Evolutionary conservation across 2,329 filamentous ascomycete genomes (phyloP).

Genomic region (Aspergillus carbonarius): DNA sequence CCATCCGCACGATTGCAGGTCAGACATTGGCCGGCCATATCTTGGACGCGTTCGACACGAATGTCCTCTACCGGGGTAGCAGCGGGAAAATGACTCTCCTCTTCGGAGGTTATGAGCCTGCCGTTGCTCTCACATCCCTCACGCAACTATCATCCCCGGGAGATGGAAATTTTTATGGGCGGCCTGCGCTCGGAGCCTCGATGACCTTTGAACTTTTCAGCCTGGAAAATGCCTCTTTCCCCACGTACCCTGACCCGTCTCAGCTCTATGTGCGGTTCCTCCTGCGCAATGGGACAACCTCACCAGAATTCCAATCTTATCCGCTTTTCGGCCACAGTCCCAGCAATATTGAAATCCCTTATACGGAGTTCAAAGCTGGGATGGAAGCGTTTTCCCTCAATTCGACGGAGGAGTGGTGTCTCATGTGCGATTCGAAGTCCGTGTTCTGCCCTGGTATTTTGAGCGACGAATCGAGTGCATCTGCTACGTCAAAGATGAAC

Average conservation of each 20-base stretch:
- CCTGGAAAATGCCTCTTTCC: slow-evolving; percentile 31
- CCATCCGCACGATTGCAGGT: slow-evolving; percentile 43
- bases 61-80: slow-evolving; percentile 38
- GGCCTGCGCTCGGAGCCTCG: slow-evolving; percentile 50
- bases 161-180: slow-evolving; percentile 48
- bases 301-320: slow-evolving; percentile 40
- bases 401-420: slow-evolving; percentile 55
- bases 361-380: slow-evolving; percentile 50
- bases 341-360: slow-evolving; percentile 48
- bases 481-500: neutral
- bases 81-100: slow-evolving; percentile 47
- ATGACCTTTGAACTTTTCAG: slow-evolving; percentile 56
- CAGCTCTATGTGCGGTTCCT: slow-evolving; percentile 58
- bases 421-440: slow-evolving; percentile 43
- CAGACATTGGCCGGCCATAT: slow-evolving; percentile 43
- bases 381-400: slow-evolving; percentile 47
- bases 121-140: slow-evolving; percentile 53
- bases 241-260: slow-evolving; percentile 40
- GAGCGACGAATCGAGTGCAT: neutral
- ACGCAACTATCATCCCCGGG: slow-evolving; percentile 39
- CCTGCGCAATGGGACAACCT: slow-evolving; percentile 56
- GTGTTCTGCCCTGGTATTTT: slow-evolving; percentile 54
- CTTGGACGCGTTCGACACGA: slow-evolving; percentile 39
- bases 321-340: slow-evolving; percentile 53
- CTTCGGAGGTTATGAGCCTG: slow-evolving; percentile 52